Percentiles rank a stretch among this genome's conserved stretches.
phyloP scores from a whole-genome alignment of 805 yeast genomes.

The Wickerhamomyces bisporus region DNA sequence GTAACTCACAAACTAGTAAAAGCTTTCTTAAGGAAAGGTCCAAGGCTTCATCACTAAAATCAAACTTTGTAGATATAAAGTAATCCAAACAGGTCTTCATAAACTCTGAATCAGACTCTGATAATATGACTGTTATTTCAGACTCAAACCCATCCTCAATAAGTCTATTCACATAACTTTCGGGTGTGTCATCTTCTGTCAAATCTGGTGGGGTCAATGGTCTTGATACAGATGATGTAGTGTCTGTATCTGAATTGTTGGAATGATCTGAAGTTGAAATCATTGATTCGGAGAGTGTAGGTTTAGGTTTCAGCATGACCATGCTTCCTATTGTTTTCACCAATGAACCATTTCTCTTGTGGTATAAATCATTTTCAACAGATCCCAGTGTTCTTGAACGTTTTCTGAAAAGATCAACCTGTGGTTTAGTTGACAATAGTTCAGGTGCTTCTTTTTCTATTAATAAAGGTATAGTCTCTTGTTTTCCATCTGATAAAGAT shows the following conservation, averaged over 20 bases:
- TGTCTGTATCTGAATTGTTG: constrained; percentile 6
- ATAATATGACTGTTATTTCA: constrained; percentile 27
- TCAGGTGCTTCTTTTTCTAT: too few relatives aligned
- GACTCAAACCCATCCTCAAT: constrained; percentile 25
- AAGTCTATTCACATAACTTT: constrained; percentile 24
- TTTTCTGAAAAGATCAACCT: constrained; percentile 17
- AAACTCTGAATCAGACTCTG: constrained; percentile 24
- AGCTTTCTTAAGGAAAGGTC: constrained; percentile 63
- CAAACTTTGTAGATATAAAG: constrained; percentile 33
- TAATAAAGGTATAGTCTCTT: too few relatives aligned
- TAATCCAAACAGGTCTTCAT: constrained; percentile 22
- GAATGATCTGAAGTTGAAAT: background rate
- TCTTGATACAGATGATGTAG: constrained; percentile 6
- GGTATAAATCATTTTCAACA: constrained; percentile 19
- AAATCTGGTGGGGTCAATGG: constrained; percentile 26
- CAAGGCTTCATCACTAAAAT: constrained; percentile 50
- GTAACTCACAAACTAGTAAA: constrained; percentile 52
- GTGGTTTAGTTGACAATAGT: background rate
- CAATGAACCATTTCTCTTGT: constrained; percentile 32
- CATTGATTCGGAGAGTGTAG: constrained; percentile 3
- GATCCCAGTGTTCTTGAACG: constrained; percentile 24
- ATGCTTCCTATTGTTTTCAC: constrained; percentile 34
- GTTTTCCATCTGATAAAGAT: constrained; percentile 14
- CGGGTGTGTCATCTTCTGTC: constrained; percentile 22
- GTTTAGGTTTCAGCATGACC: constrained; percentile 28